A percentile compares a stretch with the other conserved stretches of the same genome.
Evolutionary conservation across 495 filamentous ascomycete species (phyloP).

Genomic region (Amniculicola lignicola): DNA sequence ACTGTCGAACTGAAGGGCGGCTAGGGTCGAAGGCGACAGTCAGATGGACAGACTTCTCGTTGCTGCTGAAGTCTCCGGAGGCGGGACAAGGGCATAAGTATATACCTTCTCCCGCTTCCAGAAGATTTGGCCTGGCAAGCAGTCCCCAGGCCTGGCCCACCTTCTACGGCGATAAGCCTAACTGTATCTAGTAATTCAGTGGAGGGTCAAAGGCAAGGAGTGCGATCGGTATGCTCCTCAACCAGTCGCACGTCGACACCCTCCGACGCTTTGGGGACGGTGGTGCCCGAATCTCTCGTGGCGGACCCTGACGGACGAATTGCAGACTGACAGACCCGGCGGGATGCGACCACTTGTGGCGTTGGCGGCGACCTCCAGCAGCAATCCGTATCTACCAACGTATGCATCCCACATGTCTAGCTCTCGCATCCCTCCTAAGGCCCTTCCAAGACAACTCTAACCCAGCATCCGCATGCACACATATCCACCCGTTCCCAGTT

Average conservation of each 20-base stretch:
- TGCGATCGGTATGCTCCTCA: not conserved
- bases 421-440: too few relatives aligned
- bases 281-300: not conserved
- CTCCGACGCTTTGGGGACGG: slow-evolving; percentile 5
- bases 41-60: too few relatives aligned
- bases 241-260: not conserved
- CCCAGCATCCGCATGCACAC: too few relatives aligned
- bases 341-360: too few relatives aligned
- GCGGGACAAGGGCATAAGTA: not conserved
- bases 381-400: too few relatives aligned
- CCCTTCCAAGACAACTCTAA: too few relatives aligned
- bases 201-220: slow-evolving; percentile 1
- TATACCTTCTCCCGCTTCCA: slow-evolving; percentile 3
- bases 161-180: slow-evolving; percentile 24
- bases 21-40: too few relatives aligned
- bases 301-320: not conserved
- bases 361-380: not conserved
- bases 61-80: not conserved
- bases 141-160: slow-evolving; percentile 9
- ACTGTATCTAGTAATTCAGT: slow-evolving; percentile 4
- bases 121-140: not conserved
- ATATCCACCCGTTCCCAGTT: too few relatives aligned
- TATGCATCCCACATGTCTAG: too few relatives aligned
- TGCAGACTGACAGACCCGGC: not conserved
- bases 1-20: not conserved